Base-by-base conservation (phyloP, 176 grass and related monocot genomes). In the Luzula sylvatica region DNA sequence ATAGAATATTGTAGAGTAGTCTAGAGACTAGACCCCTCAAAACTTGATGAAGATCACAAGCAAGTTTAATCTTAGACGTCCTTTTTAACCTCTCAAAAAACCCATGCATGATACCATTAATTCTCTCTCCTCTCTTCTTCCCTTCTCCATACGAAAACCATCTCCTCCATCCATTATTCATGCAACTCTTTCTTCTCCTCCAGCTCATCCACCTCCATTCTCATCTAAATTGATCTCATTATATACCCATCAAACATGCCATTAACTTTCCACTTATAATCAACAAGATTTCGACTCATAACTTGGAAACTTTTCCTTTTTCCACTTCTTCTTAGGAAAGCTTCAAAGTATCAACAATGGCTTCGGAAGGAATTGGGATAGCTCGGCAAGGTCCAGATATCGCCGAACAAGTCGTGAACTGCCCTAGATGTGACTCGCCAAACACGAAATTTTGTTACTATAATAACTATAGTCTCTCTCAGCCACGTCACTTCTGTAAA, bases 381-480 rank as follows among this genome's bases (percentile, higher is more conserved):
- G 69, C 50, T 24, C 20, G 74, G 65, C 1, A 22, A 26, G 7
- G 35, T 42, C 12, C 73, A 66, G 67, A 53, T 5, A 39, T 12
- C 11, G 6, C 23, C 0, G 90, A 88, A 49, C 77, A 79, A 47
- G 76, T 58, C 6, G 56, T 82, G 11, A 52, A 82, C 53, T 98
- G 92, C 86, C 92, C 86, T 2, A 84, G 92, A 28, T 98, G 92
- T 59, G 78, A 90, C 78, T 98, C 92, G 4, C 78, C 78, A 38
- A 90, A 98, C 68, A 98, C 92, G 68, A 98, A 98, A 40, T 98
- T 98, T 66, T 98, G 92, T 78, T 98, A 98, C 77, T 98, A 98
- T 65, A 98, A 98, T 68, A 98, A 98, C 72, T 98, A 98, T 78
- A 80, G 75, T 75, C 78, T 98, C 5, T 74, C 78, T 28, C 92